Conservation (phyloP, 352 stramenopile genomes). For the Phytophthora pluvialis region DNA sequence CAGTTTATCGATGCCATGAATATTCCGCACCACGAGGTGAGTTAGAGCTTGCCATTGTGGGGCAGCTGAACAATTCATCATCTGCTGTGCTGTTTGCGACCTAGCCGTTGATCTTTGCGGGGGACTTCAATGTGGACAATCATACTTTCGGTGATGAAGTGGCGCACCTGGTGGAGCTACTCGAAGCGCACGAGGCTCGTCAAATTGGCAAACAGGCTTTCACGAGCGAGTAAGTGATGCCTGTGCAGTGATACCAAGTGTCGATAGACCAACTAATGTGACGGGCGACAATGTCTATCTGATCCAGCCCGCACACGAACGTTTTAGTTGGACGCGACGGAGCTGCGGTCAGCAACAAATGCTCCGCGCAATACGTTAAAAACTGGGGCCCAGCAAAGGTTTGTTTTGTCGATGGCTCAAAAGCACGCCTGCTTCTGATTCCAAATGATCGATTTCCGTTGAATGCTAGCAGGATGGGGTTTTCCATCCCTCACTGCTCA, state of each 20-base stretch:
- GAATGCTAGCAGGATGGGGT: constrained; percentile 48
- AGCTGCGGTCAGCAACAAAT: constrained; percentile 79
- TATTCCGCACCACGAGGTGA: constrained; percentile 75
- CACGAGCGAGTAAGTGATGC: constrained; percentile 76
- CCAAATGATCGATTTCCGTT: not conserved
- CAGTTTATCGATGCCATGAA: constrained; percentile 62
- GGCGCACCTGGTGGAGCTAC: constrained; percentile 58
- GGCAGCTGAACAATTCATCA: not conserved
- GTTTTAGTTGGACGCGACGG: constrained; percentile 82
- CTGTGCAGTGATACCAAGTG: not conserved
- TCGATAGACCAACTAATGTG: not conserved
- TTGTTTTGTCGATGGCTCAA: not conserved
- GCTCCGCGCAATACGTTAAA: constrained; percentile 60
- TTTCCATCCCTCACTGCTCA: constrained; percentile 59
- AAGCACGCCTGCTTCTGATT: not conserved
- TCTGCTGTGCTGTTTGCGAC: constrained; percentile 4
- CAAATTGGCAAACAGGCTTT: constrained; percentile 66
- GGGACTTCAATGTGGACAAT: constrained; percentile 89
- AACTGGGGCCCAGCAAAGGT: constrained; percentile 77
- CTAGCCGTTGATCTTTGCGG: constrained; percentile 79
- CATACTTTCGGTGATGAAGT: constrained; percentile 78
- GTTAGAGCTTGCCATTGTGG: not conserved
- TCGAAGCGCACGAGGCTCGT: constrained; percentile 52
- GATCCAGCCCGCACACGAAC: constrained; percentile 71
- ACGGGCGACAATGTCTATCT: not conserved